Evolutionary conservation across 257 asterid species (phyloP), one percentile per base, ranked within the genome.

Genomic region (Gardenia jasminoides): DNA sequence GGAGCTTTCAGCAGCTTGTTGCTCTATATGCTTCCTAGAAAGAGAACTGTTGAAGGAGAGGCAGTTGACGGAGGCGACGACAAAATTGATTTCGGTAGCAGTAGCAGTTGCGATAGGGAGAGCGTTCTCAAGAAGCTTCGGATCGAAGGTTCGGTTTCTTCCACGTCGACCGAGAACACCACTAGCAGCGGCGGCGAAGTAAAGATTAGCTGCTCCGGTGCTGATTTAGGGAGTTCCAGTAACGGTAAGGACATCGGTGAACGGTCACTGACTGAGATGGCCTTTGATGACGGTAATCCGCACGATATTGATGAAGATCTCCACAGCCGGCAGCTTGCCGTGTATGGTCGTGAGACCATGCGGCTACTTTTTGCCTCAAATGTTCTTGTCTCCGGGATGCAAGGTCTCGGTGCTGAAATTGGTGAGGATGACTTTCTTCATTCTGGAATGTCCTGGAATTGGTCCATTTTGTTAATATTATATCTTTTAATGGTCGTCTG

Each of bases 11-110:
- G 94, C 94, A 85, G 97, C 79, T 92, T 90, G 82, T 80, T 90
- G 85, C 93, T 86, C 98, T 93, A 85, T 91, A 94, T 93, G 99
- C 98, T 93, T 93, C 97, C 97, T 86, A 89, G 92, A 81, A 93
- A 95, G 97, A 93, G 97, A 92, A 84, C 90, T 80, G 93, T 85
- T 88, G 97, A 91, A 92, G 98, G 92, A 76, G 93, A 88, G 93
- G 96, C 87, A 85, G 97, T 88, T 85, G 88, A 85, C 84, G 84
- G 81, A 76, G 87, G 7, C 30, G 65, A 76, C 52, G 77, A 28
- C 47, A n/a, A 48, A 50, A 33, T 46, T 72, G 72, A 72, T 56
- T 13, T 50, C 12, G 43, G 80, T 80, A 74, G 64, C 75, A 70
- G 72, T 69, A 76, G 78, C 72, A 54, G 77, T 75, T 66, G 88